Conservation (phyloP, 805 yeast genomes). For the Yamadazyma philogaea region DNA sequence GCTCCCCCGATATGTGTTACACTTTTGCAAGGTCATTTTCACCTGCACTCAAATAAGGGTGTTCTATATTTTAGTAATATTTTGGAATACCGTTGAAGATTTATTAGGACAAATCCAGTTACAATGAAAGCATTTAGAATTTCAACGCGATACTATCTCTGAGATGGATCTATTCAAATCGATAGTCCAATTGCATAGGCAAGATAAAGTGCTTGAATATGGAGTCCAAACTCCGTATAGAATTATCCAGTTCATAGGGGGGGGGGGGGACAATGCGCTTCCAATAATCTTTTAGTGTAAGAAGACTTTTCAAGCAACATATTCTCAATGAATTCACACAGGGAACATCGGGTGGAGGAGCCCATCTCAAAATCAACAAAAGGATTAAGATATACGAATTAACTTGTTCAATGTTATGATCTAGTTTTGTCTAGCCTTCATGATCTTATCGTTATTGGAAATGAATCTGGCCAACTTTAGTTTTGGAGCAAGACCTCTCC, state of each 20-base stretch:
- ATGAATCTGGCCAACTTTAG: constrained; percentile 5
- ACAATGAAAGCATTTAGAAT: constrained; percentile 43
- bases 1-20: constrained; percentile 37
- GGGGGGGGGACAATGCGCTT: constrained; percentile 39
- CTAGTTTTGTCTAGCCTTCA: neutral
- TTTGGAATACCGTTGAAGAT: constrained; percentile 43
- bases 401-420: no score
- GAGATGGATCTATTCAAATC: constrained; percentile 45
- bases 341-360: constrained; percentile 43
- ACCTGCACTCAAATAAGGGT: constrained; percentile 33
- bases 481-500: constrained; percentile 1
- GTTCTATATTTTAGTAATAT: constrained; percentile 42
- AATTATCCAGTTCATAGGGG: constrained; percentile 52
- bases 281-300: constrained; percentile 44
- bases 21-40: constrained; percentile 29
- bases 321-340: constrained; percentile 43
- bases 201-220: constrained; percentile 47
- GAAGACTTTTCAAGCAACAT: constrained; percentile 45
- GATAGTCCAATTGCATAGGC: constrained; percentile 46
- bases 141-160: constrained; percentile 46
- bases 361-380: no score
- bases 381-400: no score
- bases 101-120: constrained; percentile 47
- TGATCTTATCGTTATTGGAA: neutral
- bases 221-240: constrained; percentile 43